Evolutionary conservation across 441 rosid genomes (phyloP).

Genomic region (Pelargonium citronellum): DNA sequence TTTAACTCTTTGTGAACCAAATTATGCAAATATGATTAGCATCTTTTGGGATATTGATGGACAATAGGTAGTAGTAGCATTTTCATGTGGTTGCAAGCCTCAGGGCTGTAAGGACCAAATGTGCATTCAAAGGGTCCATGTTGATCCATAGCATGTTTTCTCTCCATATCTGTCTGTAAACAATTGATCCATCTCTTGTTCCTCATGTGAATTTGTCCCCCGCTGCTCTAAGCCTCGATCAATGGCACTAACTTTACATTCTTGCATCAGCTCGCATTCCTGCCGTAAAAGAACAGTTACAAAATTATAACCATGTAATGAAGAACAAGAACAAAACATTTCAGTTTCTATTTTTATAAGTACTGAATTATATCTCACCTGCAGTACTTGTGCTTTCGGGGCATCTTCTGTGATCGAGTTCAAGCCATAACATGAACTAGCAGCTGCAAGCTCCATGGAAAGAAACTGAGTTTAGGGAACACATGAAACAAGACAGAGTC

Average conservation of each 20-base stretch:
- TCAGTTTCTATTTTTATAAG: not conserved
- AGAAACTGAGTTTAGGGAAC: slow-evolving; percentile 42
- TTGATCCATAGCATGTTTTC: slow-evolving; percentile 26
- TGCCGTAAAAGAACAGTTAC: not conserved
- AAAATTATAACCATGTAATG: no score
- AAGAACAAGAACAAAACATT: not conserved
- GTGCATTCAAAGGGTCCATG: slow-evolving; percentile 48
- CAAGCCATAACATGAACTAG: slow-evolving; percentile 28
- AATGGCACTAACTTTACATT: slow-evolving; percentile 8
- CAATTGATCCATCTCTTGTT: slow-evolving; percentile 35
- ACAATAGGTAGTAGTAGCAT: slow-evolving; percentile 16
- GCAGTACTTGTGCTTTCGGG: slow-evolving; percentile 29
- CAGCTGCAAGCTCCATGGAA: slow-evolving; percentile 62
- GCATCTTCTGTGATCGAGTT: slow-evolving; percentile 26
- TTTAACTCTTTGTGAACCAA: not conserved
- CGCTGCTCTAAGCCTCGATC: slow-evolving; percentile 23
- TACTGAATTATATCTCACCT: not conserved
- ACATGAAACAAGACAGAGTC: slow-evolving; percentile 2
- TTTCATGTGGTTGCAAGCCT: slow-evolving; percentile 24
- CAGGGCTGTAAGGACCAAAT: slow-evolving; percentile 28
- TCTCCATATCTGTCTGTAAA: slow-evolving; percentile 36
- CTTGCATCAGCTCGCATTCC: slow-evolving; percentile 3
- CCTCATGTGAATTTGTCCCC: slow-evolving; percentile 42
- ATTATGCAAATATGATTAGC: slow-evolving; percentile 20
- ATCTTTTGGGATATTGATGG: no score